Conservation (phyloP, 768 basidiomycete species). For the Cyathus striatus region DNA sequence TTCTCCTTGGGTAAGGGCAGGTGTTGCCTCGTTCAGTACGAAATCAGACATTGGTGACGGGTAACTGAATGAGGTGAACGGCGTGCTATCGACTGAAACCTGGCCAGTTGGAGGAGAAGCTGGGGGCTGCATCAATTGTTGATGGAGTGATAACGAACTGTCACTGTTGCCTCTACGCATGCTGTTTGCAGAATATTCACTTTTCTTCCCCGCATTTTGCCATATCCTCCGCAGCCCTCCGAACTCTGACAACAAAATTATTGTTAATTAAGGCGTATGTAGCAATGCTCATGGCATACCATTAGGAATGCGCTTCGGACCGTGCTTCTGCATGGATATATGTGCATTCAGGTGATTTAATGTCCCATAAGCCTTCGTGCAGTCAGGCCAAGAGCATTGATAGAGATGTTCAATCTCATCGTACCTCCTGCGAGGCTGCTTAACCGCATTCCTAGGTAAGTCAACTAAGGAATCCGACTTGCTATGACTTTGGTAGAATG, state of each 20-base stretch:
- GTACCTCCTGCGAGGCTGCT: conserved; percentile 77
- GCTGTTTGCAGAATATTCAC: conserved; percentile 22
- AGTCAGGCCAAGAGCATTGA: conserved; percentile 75
- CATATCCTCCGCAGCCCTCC: conserved; percentile 96
- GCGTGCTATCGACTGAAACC: no score
- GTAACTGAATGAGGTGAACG: no score
- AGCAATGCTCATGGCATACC: conserved; percentile 60
- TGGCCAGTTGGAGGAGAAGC: no score
- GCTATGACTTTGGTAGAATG: no score
- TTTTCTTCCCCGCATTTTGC: conserved; percentile 90
- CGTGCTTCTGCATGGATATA: conserved; percentile 98
- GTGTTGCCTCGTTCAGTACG: no score
- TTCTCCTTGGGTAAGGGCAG: no score
- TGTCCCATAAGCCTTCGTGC: conserved; percentile 86
- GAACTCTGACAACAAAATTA: conserved; percentile 69
- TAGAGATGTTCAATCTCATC: conserved; percentile 97
- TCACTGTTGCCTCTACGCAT: conserved; percentile 27
- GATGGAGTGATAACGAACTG: no score
- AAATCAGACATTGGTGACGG: no score
- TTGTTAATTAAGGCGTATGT: conserved; percentile 4
- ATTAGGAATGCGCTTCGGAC: conserved; percentile 79
- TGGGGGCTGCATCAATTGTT: no score
- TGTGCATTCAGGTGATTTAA: conserved; percentile 97
- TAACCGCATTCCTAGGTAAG: conserved; percentile 74
- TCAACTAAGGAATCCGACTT: conserved; percentile 84